Evolutionary conservation across 1,284 basidiomycete species (phyloP).

Genomic region (Trichosporon coremiiforme): DNA sequence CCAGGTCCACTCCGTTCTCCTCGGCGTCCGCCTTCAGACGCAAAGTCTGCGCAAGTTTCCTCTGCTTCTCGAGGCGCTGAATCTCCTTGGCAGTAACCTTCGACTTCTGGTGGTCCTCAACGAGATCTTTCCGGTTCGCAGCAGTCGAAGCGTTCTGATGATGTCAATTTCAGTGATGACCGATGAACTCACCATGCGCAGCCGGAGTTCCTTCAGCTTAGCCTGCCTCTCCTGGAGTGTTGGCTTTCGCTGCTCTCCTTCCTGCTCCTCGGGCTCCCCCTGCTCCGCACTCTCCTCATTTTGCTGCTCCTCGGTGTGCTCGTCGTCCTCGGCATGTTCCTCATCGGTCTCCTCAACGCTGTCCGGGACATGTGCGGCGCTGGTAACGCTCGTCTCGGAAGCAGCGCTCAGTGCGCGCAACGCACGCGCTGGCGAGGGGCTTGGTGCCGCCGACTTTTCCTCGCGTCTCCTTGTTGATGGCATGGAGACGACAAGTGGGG

Average conservation of each 20-base stretch:
- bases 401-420: conserved; percentile 20
- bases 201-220: conserved; percentile 72
- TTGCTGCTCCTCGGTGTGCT: conserved; percentile 19
- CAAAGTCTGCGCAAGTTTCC: conserved; percentile 82
- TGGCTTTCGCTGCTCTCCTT: conserved; percentile 31
- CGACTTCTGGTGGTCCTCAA: conserved; percentile 75
- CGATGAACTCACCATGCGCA: conserved; percentile 68
- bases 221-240: conserved; percentile 70
- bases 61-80: conserved; percentile 79
- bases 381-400: conserved; percentile 20
- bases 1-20: conserved; percentile 72
- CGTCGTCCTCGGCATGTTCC: conserved; percentile 24
- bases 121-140: conserved; percentile 78
- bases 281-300: conserved; percentile 27
- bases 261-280: conserved; percentile 21
- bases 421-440: conserved; percentile 36
- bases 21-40: conserved; percentile 83
- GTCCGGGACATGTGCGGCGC: conserved; percentile 23
- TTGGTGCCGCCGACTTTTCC: conserved; percentile 44
- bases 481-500: conserved; percentile 10
- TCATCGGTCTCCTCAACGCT: conserved; percentile 24
- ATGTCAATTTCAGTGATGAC: neutral
- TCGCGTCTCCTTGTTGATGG: conserved; percentile 25
- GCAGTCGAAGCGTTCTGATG: conserved; percentile 73
- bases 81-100: conserved; percentile 75